Conservation (phyloP, 228 moss, liverwort and hornwort genomes). For the Sphagnum fallax region DNA sequence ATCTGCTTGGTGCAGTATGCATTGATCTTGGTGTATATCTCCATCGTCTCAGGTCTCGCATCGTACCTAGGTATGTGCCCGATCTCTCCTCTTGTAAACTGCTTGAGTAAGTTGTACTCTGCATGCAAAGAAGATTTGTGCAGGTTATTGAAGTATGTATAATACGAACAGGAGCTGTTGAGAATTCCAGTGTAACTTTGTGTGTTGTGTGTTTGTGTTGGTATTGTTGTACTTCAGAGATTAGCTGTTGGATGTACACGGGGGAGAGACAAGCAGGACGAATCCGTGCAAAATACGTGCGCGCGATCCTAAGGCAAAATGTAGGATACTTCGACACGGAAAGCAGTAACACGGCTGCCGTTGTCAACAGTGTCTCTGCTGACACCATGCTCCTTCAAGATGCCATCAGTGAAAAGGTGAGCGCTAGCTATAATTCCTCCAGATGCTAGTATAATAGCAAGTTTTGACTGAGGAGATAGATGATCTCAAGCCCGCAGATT, state of each 20-base stretch:
- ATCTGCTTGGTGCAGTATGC: constrained; percentile 14
- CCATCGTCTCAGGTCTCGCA: constrained; percentile 23
- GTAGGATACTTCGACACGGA: constrained; percentile 67
- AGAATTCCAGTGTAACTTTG: not conserved
- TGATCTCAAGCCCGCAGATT: too few species aligned
- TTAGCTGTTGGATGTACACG: constrained; percentile 75
- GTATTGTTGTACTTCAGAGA: constrained; percentile 30
- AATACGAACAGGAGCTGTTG: not conserved
- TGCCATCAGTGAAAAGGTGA: constrained; percentile 69
- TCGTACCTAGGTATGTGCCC: constrained; percentile 34
- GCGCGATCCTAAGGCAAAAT: constrained; percentile 67
- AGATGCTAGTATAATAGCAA: not conserved
- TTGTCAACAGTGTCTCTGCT: constrained; percentile 55
- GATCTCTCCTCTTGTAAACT: not conserved
- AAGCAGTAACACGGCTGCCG: constrained; percentile 34
- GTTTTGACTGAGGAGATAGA: too few species aligned
- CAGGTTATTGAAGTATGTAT: not conserved
- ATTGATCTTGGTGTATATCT: constrained; percentile 22
- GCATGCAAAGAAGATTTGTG: not conserved
- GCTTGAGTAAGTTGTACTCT: too few species aligned
- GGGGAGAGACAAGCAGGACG: constrained; percentile 69
- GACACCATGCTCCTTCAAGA: constrained; percentile 58
- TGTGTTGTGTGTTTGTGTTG: not conserved
- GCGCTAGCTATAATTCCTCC: not conserved
- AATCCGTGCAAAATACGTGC: constrained; percentile 58